Conservation (phyloP, 352 stramenopile genomes). For the Phytophthora melonis region DNA sequence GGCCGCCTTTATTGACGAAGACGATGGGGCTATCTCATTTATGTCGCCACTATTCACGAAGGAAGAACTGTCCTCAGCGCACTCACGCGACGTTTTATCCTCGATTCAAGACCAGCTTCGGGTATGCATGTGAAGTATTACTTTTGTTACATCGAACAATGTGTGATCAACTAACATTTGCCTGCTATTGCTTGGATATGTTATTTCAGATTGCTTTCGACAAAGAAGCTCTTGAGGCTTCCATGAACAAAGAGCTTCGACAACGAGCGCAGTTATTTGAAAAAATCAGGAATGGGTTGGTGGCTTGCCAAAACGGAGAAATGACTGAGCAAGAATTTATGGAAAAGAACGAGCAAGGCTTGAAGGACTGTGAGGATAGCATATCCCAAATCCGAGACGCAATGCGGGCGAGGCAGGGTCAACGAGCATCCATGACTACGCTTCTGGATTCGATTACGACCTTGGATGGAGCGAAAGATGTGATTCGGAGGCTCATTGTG, state of each 20-base stretch:
- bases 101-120: slow-evolving; percentile 52
- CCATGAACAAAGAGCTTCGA: slow-evolving; percentile 59
- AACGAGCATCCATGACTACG: slow-evolving; percentile 36
- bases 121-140: slow-evolving; percentile 35
- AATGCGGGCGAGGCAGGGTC: slow-evolving; percentile 33
- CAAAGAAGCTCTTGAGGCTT: slow-evolving; percentile 65
- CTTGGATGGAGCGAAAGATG: slow-evolving; percentile 51
- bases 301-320: slow-evolving; percentile 33
- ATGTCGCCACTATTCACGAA: slow-evolving; percentile 50
- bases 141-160: not conserved
- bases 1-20: slow-evolving; percentile 47
- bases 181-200: not conserved
- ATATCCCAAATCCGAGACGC: slow-evolving; percentile 65
- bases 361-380: slow-evolving; percentile 66
- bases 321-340: slow-evolving; percentile 67
- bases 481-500: slow-evolving; percentile 63
- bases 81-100: slow-evolving; percentile 39
- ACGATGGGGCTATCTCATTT: slow-evolving; percentile 38
- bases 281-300: slow-evolving; percentile 51
- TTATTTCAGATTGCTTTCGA: slow-evolving; percentile 52
- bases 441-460: slow-evolving; percentile 59
- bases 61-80: slow-evolving; percentile 36
- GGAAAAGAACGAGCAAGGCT: slow-evolving; percentile 56
- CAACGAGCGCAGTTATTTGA: slow-evolving; percentile 59
- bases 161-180: not conserved